Conservation (phyloP, 1,284 basidiomycete species). For the Trichosporon faecale region DNA sequence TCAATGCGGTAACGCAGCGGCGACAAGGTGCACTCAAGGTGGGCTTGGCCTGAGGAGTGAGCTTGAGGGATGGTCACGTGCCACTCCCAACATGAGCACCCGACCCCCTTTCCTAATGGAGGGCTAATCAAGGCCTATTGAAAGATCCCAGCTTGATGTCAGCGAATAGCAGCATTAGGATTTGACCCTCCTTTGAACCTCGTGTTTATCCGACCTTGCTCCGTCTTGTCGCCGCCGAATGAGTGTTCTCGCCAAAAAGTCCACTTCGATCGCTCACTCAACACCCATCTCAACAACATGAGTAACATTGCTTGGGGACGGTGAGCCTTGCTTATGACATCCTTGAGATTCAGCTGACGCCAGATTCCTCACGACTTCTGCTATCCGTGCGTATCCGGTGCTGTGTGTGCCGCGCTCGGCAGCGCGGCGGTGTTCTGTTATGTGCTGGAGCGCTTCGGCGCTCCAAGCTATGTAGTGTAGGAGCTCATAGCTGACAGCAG, state of each 20-base stretch:
- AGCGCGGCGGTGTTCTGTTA: too few relatives aligned
- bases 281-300: neutral
- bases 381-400: constrained; percentile 28
- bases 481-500: constrained; percentile 12
- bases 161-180: neutral
- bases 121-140: neutral
- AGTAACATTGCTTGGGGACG: constrained; percentile 36
- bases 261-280: neutral
- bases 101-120: neutral
- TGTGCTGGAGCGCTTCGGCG: too few relatives aligned
- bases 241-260: neutral
- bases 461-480: too few relatives aligned
- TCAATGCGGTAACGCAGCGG: neutral
- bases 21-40: neutral
- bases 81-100: neutral
- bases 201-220: neutral
- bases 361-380: constrained; percentile 35
- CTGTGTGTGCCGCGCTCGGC: neutral
- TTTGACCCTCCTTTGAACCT: neutral
- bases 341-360: neutral
- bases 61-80: neutral
- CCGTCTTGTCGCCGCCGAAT: neutral
- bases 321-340: constrained; percentile 26
- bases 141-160: neutral
- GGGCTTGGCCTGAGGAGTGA: neutral